Conservation (phyloP, 1,284 basidiomycete genomes). For the Trichosporon faecale region DNA sequence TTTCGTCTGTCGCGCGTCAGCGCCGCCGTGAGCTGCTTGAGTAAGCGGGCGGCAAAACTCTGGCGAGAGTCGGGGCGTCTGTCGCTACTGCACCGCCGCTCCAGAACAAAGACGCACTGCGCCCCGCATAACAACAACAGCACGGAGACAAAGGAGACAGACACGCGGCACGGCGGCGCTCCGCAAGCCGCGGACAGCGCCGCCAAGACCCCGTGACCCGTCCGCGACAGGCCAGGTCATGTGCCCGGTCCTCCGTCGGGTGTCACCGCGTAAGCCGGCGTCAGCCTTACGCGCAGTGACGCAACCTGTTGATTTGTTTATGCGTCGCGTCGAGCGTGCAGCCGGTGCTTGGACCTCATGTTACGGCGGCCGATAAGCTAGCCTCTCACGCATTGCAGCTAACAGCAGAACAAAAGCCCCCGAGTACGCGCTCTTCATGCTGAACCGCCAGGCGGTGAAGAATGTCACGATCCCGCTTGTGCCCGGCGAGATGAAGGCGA, state of each 20-base stretch:
- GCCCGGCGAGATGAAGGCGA: slow-evolving; percentile 46
- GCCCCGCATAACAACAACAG: neutral
- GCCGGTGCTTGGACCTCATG: too few relatives aligned
- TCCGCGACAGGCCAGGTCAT: neutral
- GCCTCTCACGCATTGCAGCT: neutral
- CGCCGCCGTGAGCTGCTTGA: neutral
- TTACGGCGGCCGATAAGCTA: neutral
- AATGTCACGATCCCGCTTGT: slow-evolving; percentile 41
- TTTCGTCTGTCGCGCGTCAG: neutral
- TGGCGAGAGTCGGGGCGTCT: neutral
- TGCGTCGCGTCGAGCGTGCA: too few relatives aligned
- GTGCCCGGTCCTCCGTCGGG: neutral
- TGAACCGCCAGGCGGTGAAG: slow-evolving; percentile 44
- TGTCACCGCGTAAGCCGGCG: neutral
- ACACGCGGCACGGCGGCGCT: neutral
- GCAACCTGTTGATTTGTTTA: too few relatives aligned
- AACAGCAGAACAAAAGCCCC: slow-evolving; percentile 37
- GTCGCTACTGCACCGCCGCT: neutral
- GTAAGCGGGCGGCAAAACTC: neutral
- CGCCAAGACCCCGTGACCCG: neutral
- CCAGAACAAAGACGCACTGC: neutral
- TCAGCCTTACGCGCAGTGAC: neutral
- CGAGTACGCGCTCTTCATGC: slow-evolving; percentile 45
- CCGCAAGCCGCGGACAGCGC: neutral
- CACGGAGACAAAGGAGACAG: neutral